Evolutionary conservation across 2,329 filamentous ascomycete species (phyloP).

Genomic region (Fusarium oxysporum): DNA sequence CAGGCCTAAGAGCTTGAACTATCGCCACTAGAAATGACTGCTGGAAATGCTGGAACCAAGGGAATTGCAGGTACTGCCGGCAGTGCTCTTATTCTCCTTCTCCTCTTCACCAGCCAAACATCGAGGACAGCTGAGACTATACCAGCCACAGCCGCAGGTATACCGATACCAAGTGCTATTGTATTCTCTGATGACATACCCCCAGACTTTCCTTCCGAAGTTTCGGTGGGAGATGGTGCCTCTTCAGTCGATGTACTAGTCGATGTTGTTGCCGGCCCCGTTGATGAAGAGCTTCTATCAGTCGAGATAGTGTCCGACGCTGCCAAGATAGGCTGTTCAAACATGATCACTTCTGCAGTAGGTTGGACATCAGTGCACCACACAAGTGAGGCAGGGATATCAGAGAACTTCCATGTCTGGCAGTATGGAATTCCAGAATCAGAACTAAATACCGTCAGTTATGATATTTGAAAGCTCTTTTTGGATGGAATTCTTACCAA

Average conservation of each 20-base stretch:
- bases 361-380: background rate
- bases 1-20: background rate
- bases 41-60: background rate
- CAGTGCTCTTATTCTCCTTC: background rate
- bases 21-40: background rate
- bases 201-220: background rate
- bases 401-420: background rate
- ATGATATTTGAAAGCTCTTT: no score
- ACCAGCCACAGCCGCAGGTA: background rate
- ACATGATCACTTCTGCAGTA: background rate
- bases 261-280: background rate
- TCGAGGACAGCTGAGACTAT: background rate
- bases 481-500: background rate
- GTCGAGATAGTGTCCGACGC: background rate
- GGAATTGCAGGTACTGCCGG: fast-evolving
- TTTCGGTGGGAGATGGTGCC: background rate
- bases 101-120: background rate
- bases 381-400: background rate
- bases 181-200: background rate
- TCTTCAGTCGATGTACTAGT: background rate
- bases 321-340: no score
- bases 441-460: background rate
- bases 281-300: background rate
- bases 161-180: background rate
- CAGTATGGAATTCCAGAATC: background rate